Conservation (phyloP, 163 green algal species). For the Trebouxiophyceae sp. region DNA sequence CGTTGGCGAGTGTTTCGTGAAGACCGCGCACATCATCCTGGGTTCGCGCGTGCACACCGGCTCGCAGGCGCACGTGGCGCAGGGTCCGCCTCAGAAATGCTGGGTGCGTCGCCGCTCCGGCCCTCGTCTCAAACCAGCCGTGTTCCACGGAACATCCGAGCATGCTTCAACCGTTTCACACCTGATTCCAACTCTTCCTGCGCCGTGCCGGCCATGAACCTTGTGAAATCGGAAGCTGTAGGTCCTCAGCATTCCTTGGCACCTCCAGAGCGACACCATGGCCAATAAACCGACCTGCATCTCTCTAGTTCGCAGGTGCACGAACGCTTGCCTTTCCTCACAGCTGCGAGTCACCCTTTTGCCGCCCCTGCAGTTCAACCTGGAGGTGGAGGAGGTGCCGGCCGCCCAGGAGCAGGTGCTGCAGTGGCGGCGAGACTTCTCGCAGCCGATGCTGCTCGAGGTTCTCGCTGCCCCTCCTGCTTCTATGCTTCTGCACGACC, state of each 20-base stretch:
- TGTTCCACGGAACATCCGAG: too few relatives aligned
- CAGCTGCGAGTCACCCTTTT: background rate
- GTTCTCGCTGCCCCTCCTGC: too few relatives aligned
- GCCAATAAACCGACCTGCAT: background rate
- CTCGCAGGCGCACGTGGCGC: background rate
- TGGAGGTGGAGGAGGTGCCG: slow-evolving; percentile 57
- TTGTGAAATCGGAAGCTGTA: too few relatives aligned
- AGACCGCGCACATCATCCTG: slow-evolving; percentile 29
- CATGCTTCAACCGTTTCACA: too few relatives aligned
- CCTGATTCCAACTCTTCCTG: too few relatives aligned
- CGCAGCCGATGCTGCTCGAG: slow-evolving; percentile 49
- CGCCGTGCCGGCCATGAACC: too few relatives aligned
- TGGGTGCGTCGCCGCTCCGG: slow-evolving; percentile 31
- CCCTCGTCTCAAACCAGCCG: too few relatives aligned
- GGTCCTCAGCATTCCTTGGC: too few relatives aligned
- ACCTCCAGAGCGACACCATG: too few relatives aligned
- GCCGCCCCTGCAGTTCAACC: slow-evolving; percentile 49
- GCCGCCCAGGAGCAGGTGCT: slow-evolving; percentile 32
- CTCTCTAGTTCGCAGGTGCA: background rate
- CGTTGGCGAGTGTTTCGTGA: slow-evolving; percentile 28
- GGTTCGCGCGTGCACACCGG: slow-evolving; percentile 10
- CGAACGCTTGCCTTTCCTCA: background rate
- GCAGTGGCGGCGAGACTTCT: slow-evolving; percentile 45
- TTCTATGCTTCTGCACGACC: too few relatives aligned
- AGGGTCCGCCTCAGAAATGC: slow-evolving; percentile 12